Evolutionary conservation across 2,329 filamentous ascomycete genomes (phyloP), one percentile per base, ranked within the genome.

Genomic region (Venturia pyrina): DNA sequence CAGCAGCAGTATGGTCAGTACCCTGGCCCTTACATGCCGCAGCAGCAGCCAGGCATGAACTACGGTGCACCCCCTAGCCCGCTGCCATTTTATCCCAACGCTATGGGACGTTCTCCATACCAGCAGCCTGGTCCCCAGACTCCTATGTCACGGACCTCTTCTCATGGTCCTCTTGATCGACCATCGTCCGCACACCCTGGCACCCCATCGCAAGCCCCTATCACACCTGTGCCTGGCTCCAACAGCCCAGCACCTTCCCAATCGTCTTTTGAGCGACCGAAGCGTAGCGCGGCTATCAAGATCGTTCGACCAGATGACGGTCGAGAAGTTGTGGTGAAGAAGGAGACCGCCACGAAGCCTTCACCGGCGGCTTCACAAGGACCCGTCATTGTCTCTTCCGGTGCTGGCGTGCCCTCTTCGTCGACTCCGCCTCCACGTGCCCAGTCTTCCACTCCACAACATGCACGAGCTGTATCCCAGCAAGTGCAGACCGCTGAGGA

Each of bases 221-320:
- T 77, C 37, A 74, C 74, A 77, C 79, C 77, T 76, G 87, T 77
- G 80, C 86, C 73, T 66, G 77, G 78, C 48, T 81, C 86, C 76
- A 74, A 82, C 80, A 83, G 82, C 67, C 84, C 87, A 43, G 84
- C 82, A 32, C 82, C 86, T 44, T 85, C 85, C 68, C 82, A 83
- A 6, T 80, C 85, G 3, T 83, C 85, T 69, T 87, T 88, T 68
- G 83, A 88, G 68, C 85, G 85, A 67, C 87, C 88, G 11, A 72
- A 76, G 19, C 74, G 89, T 81, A 91, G 85, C 76, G 87, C 87
- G 61, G 87, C 89, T 0, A 89, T 97, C 69, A 82, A 87, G 62
- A 96, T 97, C 81, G 96, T 91, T 81, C 90, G 91, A 72, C 84
- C 88, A 41, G 84, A 88, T 40, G 84, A 88, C 66, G 93, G 91